A percentile compares a stretch with the other conserved stretches of the same genome.
Evolutionary conservation across 345 rosid genomes (phyloP).

Genomic region (Murraya paniculata): DNA sequence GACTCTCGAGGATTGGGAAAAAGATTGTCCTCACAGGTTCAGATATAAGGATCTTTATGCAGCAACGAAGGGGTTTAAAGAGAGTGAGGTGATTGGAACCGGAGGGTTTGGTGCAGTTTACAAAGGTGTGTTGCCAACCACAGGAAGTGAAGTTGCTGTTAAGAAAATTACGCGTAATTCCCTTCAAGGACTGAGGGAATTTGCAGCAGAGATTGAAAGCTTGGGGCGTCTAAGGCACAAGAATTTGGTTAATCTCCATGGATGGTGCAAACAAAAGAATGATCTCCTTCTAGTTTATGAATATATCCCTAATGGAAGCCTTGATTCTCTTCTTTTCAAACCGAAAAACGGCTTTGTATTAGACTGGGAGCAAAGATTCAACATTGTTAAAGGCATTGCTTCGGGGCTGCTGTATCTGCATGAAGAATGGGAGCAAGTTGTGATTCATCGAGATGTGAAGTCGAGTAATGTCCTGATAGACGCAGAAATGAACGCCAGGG

Average conservation of each 20-base stretch:
- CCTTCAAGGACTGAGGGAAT: slow-evolving; percentile 69
- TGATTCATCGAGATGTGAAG: slow-evolving; percentile 80
- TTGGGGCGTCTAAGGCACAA: slow-evolving; percentile 68
- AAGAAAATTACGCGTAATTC: slow-evolving; percentile 62
- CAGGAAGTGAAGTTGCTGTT: slow-evolving; percentile 52
- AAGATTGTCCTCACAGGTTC: slow-evolving; percentile 73
- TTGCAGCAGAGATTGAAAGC: slow-evolving; percentile 73
- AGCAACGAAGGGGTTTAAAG: slow-evolving; percentile 63
- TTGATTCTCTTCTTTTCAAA: slow-evolving; percentile 42
- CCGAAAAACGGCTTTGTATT: slow-evolving; percentile 26
- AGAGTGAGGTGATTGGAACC: slow-evolving; percentile 55
- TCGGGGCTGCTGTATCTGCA: slow-evolving; percentile 62
- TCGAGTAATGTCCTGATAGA: slow-evolving; percentile 76
- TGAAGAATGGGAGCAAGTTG: slow-evolving; percentile 75
- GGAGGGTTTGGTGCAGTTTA: slow-evolving; percentile 81
- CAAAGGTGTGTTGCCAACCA: slow-evolving; percentile 43
- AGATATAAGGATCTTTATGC: slow-evolving; percentile 48
- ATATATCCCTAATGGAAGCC: slow-evolving; percentile 67
- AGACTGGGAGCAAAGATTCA: slow-evolving; percentile 66
- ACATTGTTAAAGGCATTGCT: slow-evolving; percentile 61
- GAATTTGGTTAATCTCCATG: slow-evolving; percentile 71
- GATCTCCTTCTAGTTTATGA: slow-evolving; percentile 74
- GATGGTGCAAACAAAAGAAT: slow-evolving; percentile 63
- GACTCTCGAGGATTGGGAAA: slow-evolving; percentile 65
- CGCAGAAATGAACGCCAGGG: slow-evolving; percentile 52